Evolutionary conservation across 768 basidiomycete species (phyloP).

Genomic region (Boletus insuetus): DNA sequence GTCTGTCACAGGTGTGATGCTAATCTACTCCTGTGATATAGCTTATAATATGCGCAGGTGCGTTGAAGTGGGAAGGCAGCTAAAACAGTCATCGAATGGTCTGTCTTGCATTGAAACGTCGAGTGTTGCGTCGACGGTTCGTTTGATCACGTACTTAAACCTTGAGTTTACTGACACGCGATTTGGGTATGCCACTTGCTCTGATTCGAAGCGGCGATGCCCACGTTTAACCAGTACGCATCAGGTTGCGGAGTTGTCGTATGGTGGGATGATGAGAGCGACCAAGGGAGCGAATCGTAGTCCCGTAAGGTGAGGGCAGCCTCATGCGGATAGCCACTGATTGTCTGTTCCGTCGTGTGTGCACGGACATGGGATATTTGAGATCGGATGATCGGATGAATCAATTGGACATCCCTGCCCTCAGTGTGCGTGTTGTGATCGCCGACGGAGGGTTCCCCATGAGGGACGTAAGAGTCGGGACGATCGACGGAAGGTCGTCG

Average conservation of each 20-base stretch:
- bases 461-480: conserved; percentile 13
- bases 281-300: neutral
- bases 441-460: conserved; percentile 7
- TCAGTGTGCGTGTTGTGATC: conserved; percentile 20
- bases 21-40: no score
- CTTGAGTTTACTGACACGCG: neutral
- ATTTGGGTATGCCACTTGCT: neutral
- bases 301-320: neutral
- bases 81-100: neutral
- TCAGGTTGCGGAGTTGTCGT: neutral
- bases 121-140: neutral
- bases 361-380: conserved; percentile 7
- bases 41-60: no score
- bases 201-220: neutral
- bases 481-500: neutral
- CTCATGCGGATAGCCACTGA: conserved; percentile 1
- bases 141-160: neutral
- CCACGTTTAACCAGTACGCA: neutral
- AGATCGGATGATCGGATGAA: conserved; percentile 4
- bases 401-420: neutral
- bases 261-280: neutral
- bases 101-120: neutral
- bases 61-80: neutral
- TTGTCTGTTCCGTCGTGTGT: neutral
- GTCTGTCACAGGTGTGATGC: no score